phyloP scores from a whole-genome alignment of 805 yeast genomes.

The Candida fluviatilis region DNA sequence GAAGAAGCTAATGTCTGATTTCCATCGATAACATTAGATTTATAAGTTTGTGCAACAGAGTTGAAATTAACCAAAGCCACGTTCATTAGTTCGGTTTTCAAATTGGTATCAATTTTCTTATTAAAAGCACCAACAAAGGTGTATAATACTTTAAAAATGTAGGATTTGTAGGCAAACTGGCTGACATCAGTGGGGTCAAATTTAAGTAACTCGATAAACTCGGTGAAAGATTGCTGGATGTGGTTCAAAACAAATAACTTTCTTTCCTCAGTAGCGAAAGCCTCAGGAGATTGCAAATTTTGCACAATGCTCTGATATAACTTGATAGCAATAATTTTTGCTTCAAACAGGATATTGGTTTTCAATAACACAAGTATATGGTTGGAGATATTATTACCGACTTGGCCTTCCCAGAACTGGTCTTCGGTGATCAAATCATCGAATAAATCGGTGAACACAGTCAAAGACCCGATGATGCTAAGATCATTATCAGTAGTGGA shows the following conservation, averaged over 20 bases:
- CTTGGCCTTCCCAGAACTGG: slow-evolving; percentile 75
- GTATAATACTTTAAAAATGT: slow-evolving; percentile 23
- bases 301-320: slow-evolving; percentile 51
- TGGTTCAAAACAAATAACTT: slow-evolving; percentile 29
- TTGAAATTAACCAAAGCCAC: slow-evolving; percentile 21
- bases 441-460: slow-evolving; percentile 69
- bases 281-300: slow-evolving; percentile 51
- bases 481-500: slow-evolving; percentile 27
- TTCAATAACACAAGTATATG: slow-evolving; percentile 44
- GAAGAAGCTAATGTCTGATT: not conserved
- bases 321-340: slow-evolving; percentile 37
- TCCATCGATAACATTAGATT: slow-evolving; percentile 10
- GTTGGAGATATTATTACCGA: slow-evolving; percentile 52
- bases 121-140: slow-evolving; percentile 25
- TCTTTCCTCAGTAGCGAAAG: slow-evolving; percentile 34
- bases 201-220: slow-evolving; percentile 16
- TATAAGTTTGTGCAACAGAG: slow-evolving; percentile 11
- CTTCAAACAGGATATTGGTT: slow-evolving; percentile 24
- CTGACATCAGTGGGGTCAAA: slow-evolving; percentile 6
- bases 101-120: slow-evolving; percentile 16
- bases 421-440: slow-evolving; percentile 84
- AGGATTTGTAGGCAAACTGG: slow-evolving; percentile 21
- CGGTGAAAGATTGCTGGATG: slow-evolving; percentile 12
- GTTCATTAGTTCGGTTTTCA: slow-evolving; percentile 12
- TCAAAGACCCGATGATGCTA: slow-evolving; percentile 49